phyloP scores from a whole-genome alignment of 2,329 filamentous ascomycete genomes.

The Biscogniauxia mediterranea region DNA sequence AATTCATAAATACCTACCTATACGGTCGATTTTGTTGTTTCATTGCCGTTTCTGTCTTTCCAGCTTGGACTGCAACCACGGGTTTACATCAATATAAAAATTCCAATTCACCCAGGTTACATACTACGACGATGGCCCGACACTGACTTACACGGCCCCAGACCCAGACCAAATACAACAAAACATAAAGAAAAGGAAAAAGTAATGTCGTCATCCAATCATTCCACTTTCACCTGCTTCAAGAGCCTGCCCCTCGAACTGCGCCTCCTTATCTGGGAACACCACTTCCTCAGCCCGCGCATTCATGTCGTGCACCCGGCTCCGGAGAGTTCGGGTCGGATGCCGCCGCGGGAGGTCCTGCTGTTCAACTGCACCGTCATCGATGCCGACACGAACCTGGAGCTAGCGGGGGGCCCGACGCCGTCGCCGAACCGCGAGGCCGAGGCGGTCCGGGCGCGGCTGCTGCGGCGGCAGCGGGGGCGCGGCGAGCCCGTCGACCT shows the following conservation, averaged over 20 bases:
- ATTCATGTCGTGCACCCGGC: conserved; percentile 20
- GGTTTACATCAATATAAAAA: too few relatives aligned
- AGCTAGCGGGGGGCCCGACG: conserved; percentile 9
- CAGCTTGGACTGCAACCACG: too few relatives aligned
- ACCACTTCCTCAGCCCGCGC: conserved; percentile 16
- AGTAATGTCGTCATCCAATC: background rate
- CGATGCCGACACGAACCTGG: conserved; percentile 18
- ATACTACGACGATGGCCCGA: background rate
- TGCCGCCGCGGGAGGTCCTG: conserved; percentile 12
- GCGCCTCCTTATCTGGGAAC: conserved; percentile 21
- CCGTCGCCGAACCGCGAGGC: conserved; percentile 17
- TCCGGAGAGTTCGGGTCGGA: conserved; percentile 11
- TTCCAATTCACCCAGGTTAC: too few relatives aligned
- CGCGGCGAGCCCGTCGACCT: conserved; percentile 9
- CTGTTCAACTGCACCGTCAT: conserved; percentile 15
- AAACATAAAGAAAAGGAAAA: background rate
- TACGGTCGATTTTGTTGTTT: too few relatives aligned
- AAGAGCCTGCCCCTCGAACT: conserved; percentile 19
- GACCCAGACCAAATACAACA: background rate
- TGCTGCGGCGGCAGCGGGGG: background rate
- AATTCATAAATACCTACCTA: too few relatives aligned
- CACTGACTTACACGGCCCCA: background rate
- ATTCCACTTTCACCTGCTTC: conserved; percentile 11
- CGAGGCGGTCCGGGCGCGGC: conserved; percentile 1
- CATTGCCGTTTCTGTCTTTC: too few relatives aligned